Conservation (phyloP, 306 rosid species). For the Bauhinia variegata region DNA sequence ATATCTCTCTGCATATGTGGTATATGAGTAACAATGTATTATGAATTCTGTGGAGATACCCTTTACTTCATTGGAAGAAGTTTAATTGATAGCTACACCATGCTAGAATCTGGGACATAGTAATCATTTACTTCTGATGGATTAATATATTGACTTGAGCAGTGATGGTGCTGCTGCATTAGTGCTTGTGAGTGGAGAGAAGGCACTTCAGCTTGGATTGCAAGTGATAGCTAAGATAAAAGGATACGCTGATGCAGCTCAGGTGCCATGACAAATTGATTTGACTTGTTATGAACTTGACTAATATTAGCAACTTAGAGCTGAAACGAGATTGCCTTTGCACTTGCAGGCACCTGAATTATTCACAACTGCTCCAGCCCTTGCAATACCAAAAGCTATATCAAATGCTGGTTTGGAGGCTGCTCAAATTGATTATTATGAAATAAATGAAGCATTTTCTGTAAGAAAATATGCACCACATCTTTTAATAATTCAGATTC, state of each 20-base stretch:
- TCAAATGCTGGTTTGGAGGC: constrained; percentile 80
- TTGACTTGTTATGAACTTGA: constrained; percentile 35
- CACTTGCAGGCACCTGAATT: constrained; percentile 84
- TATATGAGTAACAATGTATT: not conserved
- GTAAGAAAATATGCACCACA: constrained; percentile 48
- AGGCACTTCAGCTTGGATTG: constrained; percentile 78
- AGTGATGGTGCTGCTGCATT: constrained; percentile 97
- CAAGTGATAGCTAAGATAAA: constrained; percentile 83
- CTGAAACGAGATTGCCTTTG: constrained; percentile 44
- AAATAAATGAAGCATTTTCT: constrained; percentile 96
- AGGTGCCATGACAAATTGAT: constrained; percentile 53
- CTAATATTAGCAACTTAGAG: constrained; percentile 26
- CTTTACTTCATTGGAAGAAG: constrained; percentile 2
- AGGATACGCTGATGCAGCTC: constrained; percentile 93
- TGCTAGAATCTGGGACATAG: constrained; percentile 23
- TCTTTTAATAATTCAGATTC: constrained; percentile 21
- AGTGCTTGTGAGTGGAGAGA: constrained; percentile 87
- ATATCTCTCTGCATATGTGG: not conserved
- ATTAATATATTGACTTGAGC: constrained; percentile 43
- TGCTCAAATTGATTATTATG: constrained; percentile 85
- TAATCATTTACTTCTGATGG: constrained; percentile 29
- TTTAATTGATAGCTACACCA: constrained; percentile 7
- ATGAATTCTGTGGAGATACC: constrained; percentile 10
- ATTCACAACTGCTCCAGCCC: constrained; percentile 89
- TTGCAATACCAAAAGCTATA: constrained; percentile 85